A percentile compares a stretch with the other conserved stretches of the same genome.
Evolutionary conservation across 78 protist species (phyloP).

Genomic region (Dictyostelium intermedium): DNA sequence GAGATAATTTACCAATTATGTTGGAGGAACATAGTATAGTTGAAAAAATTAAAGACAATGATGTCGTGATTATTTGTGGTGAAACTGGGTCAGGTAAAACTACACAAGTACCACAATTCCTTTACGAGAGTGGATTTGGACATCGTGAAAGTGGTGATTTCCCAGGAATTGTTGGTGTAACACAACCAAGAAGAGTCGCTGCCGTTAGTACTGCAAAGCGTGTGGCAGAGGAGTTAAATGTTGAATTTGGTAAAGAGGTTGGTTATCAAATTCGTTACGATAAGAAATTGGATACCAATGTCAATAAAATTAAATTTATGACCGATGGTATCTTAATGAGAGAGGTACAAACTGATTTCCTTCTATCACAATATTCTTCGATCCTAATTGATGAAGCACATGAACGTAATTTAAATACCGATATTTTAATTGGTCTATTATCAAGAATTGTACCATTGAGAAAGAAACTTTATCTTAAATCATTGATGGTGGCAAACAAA

Average conservation of each 20-base stretch:
- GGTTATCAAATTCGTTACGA: conserved; percentile 96
- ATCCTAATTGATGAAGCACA: conserved; percentile 99
- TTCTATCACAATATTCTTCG: conserved; percentile 87
- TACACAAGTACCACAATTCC: conserved; percentile 84
- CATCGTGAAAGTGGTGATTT: conserved; percentile 45
- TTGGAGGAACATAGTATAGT: conserved; percentile 87
- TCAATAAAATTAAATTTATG: conserved; percentile 94
- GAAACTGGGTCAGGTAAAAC: conserved; percentile 88
- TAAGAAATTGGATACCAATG: neutral
- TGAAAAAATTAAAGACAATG: conserved; percentile 90
- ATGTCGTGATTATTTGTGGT: conserved; percentile 85
- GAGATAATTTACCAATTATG: conserved; percentile 75
- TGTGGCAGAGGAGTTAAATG: conserved; percentile 95
- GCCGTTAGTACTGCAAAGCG: conserved; percentile 95
- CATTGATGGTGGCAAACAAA: neutral
- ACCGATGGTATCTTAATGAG: conserved; percentile 93
- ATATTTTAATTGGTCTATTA: conserved; percentile 97
- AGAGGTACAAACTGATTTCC: conserved; percentile 92
- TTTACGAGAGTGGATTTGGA: conserved; percentile 72
- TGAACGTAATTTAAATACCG: conserved; percentile 91
- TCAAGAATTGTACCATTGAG: conserved; percentile 97
- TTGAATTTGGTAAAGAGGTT: conserved; percentile 83
- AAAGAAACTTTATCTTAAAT: conserved; percentile 9
- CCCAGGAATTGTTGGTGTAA: conserved; percentile 96
- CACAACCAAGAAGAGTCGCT: conserved; percentile 99